phyloP scores from a whole-genome alignment of 2,329 filamentous ascomycete genomes.

The Claviceps maximensis region DNA sequence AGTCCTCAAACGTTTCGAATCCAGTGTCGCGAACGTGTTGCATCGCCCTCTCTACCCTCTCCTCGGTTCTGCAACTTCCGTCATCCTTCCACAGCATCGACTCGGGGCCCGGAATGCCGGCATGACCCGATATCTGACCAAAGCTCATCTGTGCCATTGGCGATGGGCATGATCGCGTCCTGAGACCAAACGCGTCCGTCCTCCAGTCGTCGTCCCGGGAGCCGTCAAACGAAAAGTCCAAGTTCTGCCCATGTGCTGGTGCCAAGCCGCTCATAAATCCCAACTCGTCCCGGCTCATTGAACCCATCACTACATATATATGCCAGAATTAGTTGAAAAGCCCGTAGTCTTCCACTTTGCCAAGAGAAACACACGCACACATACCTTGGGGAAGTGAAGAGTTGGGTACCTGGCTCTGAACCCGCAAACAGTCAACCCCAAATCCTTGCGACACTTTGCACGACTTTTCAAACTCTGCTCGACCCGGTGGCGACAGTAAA shows the following conservation, averaged over 20 bases:
- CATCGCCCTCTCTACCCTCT: constrained; percentile 13
- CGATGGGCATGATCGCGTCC: constrained; percentile 5
- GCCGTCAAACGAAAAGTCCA: constrained; percentile 12
- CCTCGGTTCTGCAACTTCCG: constrained; percentile 6
- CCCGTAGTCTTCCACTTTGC: neutral
- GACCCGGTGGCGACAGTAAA: constrained; percentile 10
- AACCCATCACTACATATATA: constrained; percentile 1
- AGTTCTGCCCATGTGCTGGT: constrained; percentile 4
- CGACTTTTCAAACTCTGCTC: constrained; percentile 2
- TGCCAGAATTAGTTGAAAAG: neutral
- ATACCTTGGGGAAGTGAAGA: constrained; percentile 1
- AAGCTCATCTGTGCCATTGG: constrained; percentile 5
- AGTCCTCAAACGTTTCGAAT: constrained; percentile 15
- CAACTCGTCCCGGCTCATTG: constrained; percentile 8
- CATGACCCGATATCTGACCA: neutral
- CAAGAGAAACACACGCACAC: neutral
- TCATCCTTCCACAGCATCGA: neutral
- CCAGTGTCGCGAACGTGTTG: constrained; percentile 11
- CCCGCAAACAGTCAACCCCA: constrained; percentile 14
- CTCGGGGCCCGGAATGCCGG: neutral
- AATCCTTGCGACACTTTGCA: constrained; percentile 11
- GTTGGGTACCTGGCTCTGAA: constrained; percentile 12
- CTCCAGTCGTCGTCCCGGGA: constrained; percentile 9
- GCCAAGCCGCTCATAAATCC: constrained; percentile 7
- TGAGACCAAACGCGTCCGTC: constrained; percentile 6